phyloP scores from a whole-genome alignment of 129 eudicot genomes.

The Chrysanthemum makinoi region DNA sequence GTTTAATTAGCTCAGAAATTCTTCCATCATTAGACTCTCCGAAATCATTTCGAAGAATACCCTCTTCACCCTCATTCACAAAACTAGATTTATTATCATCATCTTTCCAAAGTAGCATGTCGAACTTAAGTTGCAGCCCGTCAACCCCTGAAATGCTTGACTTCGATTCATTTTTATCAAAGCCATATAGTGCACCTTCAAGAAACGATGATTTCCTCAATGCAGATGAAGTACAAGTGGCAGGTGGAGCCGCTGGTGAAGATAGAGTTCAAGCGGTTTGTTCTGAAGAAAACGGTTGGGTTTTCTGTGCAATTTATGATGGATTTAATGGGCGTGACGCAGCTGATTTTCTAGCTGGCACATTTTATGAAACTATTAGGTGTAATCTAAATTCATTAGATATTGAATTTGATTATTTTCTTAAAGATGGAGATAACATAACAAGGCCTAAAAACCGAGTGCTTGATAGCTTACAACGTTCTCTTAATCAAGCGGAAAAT shows the following conservation, averaged over 20 bases:
- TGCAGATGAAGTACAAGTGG: slow-evolving; percentile 81
- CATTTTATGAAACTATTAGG: slow-evolving; percentile 76
- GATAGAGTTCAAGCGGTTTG: slow-evolving; percentile 96
- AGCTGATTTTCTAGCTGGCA: slow-evolving; percentile 94
- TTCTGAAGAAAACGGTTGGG: slow-evolving; percentile 96
- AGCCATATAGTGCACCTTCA: slow-evolving; percentile 64
- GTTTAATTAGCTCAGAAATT: slow-evolving; percentile 80
- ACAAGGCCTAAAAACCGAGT: slow-evolving; percentile 48
- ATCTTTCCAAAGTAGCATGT: slow-evolving; percentile 74
- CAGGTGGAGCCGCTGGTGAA: slow-evolving; percentile 99
- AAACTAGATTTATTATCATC: slow-evolving; percentile 75
- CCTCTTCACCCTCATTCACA: slow-evolving; percentile 83
- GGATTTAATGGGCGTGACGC: slow-evolving; percentile 98
- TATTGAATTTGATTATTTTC: slow-evolving; percentile 43
- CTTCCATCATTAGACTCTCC: slow-evolving; percentile 92
- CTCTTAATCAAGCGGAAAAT: slow-evolving; percentile 77
- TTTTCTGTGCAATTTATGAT: slow-evolving; percentile 85
- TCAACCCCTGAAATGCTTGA: slow-evolving; percentile 62
- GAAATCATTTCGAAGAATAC: slow-evolving; percentile 74
- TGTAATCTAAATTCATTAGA: slow-evolving; percentile 66
- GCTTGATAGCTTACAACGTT: slow-evolving; percentile 71
- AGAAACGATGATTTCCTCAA: slow-evolving; percentile 76
- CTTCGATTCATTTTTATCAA: slow-evolving; percentile 53
- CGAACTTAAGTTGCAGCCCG: slow-evolving; percentile 87
- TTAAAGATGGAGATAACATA: slow-evolving; percentile 23